A percentile compares a stretch with the other conserved stretches of the same genome.
Evolutionary conservation across 1,284 basidiomycete species (phyloP).

Genomic region (Grifola frondosa): DNA sequence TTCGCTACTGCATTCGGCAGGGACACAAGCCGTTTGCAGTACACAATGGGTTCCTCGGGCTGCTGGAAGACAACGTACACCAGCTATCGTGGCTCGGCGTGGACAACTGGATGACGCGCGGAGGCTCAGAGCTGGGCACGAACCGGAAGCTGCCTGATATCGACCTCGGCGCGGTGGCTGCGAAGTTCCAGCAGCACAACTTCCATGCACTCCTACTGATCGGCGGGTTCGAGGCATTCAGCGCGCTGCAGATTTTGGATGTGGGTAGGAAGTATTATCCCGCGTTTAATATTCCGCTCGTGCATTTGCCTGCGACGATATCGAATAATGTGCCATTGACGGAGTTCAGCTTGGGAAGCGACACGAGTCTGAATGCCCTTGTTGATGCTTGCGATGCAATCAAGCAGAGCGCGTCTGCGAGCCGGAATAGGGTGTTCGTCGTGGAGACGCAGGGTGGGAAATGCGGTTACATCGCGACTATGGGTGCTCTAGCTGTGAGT

Average conservation of each 20-base stretch:
- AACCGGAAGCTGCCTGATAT: constrained; percentile 86
- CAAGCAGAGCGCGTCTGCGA: constrained; percentile 96
- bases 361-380: constrained; percentile 96
- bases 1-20: constrained; percentile 89
- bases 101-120: constrained; percentile 93
- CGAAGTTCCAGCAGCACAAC: constrained; percentile 86
- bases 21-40: constrained; percentile 91
- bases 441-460: constrained; percentile 98
- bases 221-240: constrained; percentile 96
- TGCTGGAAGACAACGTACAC: constrained; percentile 86
- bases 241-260: constrained; percentile 76
- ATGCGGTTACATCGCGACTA: constrained; percentile 93
- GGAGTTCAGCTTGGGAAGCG: constrained; percentile 92
- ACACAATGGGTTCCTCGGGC: constrained; percentile 93
- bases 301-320: constrained; percentile 92
- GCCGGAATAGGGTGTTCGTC: constrained; percentile 93
- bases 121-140: constrained; percentile 98
- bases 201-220: constrained; percentile 88
- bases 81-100: constrained; percentile 96
- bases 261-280: constrained; percentile 82
- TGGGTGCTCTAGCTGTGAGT: constrained; percentile 92
- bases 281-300: constrained; percentile 91
- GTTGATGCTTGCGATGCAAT: constrained; percentile 98
- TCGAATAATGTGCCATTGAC: constrained; percentile 98
- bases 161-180: constrained; percentile 85